Conservation (phyloP, 495 filamentous ascomycete species). For the Daldinia childiae region DNA sequence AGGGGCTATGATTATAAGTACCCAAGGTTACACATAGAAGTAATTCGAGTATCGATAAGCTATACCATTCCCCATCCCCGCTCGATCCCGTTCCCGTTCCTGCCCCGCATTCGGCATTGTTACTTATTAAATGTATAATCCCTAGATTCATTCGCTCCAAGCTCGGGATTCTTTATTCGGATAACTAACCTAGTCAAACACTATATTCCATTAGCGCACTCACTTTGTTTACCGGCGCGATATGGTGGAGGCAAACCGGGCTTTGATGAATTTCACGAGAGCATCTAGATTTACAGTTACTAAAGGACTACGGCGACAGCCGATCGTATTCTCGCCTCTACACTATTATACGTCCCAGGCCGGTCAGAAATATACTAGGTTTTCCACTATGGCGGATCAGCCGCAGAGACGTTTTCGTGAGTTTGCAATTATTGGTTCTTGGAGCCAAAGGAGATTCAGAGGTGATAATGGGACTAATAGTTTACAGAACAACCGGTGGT, state of each 20-base stretch:
- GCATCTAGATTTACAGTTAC: conserved; percentile 10
- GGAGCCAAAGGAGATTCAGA: not conserved
- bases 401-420: conserved; percentile 54
- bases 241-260: not conserved
- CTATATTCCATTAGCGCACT: not conserved
- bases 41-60: too few relatives aligned
- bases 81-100: conserved; percentile 5
- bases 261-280: conserved; percentile 24
- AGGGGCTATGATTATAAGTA: too few relatives aligned
- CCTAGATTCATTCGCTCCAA: conserved; percentile 7
- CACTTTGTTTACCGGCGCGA: not conserved
- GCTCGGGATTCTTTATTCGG: conserved; percentile 11
- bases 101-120: conserved; percentile 24
- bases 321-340: conserved; percentile 7
- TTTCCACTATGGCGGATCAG: conserved; percentile 39
- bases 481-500: conserved; percentile 70
- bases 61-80: conserved; percentile 1
- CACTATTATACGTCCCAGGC: conserved; percentile 10
- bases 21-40: too few relatives aligned
- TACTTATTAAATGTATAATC: conserved; percentile 8
- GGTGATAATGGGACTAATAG: conserved; percentile 22
- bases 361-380: conserved; percentile 25
- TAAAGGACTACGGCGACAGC: conserved; percentile 16
- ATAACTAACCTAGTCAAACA: too few relatives aligned
- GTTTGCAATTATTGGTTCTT: conserved; percentile 19